Percentiles rank a stretch among this genome's conserved stretches.
Conservation (phyloP, 2,329 filamentous ascomycete species). For the Cladosporium sp. region DNA sequence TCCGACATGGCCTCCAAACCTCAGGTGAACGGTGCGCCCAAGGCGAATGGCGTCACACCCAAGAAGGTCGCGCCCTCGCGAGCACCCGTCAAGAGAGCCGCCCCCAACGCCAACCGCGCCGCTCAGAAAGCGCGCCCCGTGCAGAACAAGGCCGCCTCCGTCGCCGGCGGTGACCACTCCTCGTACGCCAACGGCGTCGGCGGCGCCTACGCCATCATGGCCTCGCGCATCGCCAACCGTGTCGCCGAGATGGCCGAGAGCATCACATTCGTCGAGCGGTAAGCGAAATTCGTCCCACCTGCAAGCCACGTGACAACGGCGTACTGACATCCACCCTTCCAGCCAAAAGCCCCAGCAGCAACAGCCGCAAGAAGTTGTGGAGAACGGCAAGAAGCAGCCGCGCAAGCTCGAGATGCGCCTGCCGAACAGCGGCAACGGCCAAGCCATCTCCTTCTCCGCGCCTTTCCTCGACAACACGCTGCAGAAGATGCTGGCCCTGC, state of each 20-base stretch:
- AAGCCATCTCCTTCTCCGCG: conserved; percentile 43
- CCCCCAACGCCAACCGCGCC: background rate
- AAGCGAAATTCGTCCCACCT: conserved; percentile 5
- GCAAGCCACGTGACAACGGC: background rate
- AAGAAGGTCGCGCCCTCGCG: conserved; percentile 18
- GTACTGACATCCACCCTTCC: conserved; percentile 1
- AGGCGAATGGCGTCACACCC: conserved; percentile 18
- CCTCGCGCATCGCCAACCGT: conserved; percentile 43
- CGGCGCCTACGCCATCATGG: conserved; percentile 48
- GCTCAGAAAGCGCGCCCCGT: conserved; percentile 22
- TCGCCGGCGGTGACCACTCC: conserved; percentile 22
- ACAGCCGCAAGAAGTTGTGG: conserved; percentile 16
- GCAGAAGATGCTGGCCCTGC: conserved; percentile 43
- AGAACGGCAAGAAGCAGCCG: conserved; percentile 36
- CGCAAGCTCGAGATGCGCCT: conserved; percentile 47
- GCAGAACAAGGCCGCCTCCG: conserved; percentile 29
- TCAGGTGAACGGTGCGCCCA: conserved; percentile 23
- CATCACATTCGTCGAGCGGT: conserved; percentile 46
- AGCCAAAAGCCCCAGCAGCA: conserved; percentile 23
- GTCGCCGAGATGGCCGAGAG: conserved; percentile 49
- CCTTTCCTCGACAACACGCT: conserved; percentile 49
- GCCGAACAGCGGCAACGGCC: conserved; percentile 26
- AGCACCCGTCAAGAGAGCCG: conserved; percentile 15
- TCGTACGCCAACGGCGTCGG: conserved; percentile 23
- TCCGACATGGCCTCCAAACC: conserved; percentile 11